phyloP scores from a whole-genome alignment of 441 rosid species.

The Populus hybrid region DNA sequence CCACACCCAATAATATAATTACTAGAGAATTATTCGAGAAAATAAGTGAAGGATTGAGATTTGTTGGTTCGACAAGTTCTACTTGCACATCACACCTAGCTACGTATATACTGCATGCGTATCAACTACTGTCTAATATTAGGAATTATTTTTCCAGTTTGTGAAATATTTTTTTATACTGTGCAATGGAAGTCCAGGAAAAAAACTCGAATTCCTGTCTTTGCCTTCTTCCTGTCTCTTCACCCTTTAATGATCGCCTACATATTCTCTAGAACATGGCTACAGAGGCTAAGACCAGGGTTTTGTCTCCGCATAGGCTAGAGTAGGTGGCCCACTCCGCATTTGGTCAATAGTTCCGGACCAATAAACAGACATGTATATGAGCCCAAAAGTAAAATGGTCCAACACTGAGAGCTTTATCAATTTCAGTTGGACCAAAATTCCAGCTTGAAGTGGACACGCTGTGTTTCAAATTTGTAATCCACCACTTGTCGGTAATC shows the following conservation, averaged over 20 bases:
- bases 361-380: not conserved
- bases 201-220: not conserved
- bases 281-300: not conserved
- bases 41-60: too few species aligned
- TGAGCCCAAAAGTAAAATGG: not conserved
- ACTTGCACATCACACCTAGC: too few species aligned
- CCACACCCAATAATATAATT: not conserved
- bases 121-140: too few species aligned
- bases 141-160: too few species aligned
- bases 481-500: not conserved
- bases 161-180: too few species aligned
- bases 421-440: not conserved
- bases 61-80: too few species aligned
- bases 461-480: not conserved
- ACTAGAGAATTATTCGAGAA: too few species aligned
- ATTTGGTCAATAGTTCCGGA: not conserved
- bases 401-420: not conserved
- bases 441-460: not conserved
- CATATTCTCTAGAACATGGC: not conserved
- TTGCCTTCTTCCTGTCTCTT: too few species aligned
- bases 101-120: too few species aligned
- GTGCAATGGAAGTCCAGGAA: not conserved
- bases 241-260: too few species aligned
- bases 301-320: not conserved
- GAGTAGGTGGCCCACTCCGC: not conserved